Evolutionary conservation across 1,284 basidiomycete genomes (phyloP), one percentile per base, ranked within the genome.

Genomic region (Ganoderma multipileum): DNA sequence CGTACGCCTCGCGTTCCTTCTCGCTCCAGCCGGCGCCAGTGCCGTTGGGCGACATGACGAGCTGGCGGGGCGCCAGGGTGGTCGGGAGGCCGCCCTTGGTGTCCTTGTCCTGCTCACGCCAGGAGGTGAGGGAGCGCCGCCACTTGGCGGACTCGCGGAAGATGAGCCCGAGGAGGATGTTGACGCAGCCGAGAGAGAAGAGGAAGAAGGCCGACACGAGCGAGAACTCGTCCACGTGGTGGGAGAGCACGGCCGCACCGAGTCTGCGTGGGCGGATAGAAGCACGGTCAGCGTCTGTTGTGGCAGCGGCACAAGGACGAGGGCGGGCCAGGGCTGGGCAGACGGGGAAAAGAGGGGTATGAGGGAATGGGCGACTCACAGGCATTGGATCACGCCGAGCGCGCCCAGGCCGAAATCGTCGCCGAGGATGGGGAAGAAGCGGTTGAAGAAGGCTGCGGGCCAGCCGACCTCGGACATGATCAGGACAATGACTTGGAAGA

Each of bases 121-220:
- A 93, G 33, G 86, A 82, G 33, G 85, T 85, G 76, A 93, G 81
- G 5, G 89, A 89, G 28, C 93, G 89, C 71, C 87, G 89, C 61
- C 81, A 75, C 76, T 91, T 92, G 67, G 84, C 86, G 1, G 78
- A 81, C 73, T 88, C 86, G 68, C 90, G 87, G 85, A 92, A 93
- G 76, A 92, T 84, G 75, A 94, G 86, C 30, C 92, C 95, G 60
- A 91, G 84, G 68, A 95, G 79, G 71, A 95, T 90, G 84, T 97
- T 96, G 75, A 94, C 77, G 77, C 93, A 93, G 1, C 94, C 95
- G 64, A 96, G 78, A 60, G 94, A 84, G 82, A 97, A 96, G 73
- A 97, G 85, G 80, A 96, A 87, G 87, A 95, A 90, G 16, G 91
- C 93, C 0, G 94, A 86, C 73, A 95, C 93, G 76, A 96, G 92